These are phyloP conservation scores for Heterococcus sp. DNA, from an alignment of 108 stramenopile species.

Conservation along the genomic window DNA sequence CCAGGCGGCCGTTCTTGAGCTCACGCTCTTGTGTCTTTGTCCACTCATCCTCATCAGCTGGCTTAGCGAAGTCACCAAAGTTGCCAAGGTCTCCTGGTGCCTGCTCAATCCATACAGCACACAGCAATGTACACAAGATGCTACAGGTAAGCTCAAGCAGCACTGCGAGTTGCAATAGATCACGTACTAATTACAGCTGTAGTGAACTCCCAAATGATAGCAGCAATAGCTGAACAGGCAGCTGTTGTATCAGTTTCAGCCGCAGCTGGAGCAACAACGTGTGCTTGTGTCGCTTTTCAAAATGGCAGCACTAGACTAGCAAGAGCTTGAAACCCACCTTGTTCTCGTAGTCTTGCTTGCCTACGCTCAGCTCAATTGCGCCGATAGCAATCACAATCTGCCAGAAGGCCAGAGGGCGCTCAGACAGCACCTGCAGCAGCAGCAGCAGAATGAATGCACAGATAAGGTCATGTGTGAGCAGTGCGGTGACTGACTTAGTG, in stretches of 20 bases:
- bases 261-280: background rate
- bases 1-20: conserved; percentile 87
- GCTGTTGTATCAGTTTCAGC: background rate
- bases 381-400: conserved; percentile 17
- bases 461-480: conserved; percentile 58
- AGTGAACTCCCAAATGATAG: background rate
- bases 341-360: conserved; percentile 30
- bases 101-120: conserved; percentile 63
- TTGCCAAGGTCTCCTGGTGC: conserved; percentile 84
- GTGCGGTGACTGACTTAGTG: too few relatives aligned
- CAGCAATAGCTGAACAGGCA: background rate
- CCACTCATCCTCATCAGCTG: conserved; percentile 62
- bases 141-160: conserved; percentile 42
- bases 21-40: conserved; percentile 71
- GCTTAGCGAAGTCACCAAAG: conserved; percentile 74
- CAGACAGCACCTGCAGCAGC: conserved; percentile 1
- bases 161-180: background rate
- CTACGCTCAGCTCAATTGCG: conserved; percentile 37
- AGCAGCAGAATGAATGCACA: background rate
- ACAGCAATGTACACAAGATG: conserved; percentile 52
- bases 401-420: conserved; percentile 12
- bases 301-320: background rate
- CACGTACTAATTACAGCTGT: background rate
- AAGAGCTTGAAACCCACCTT: background rate
- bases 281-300: background rate